Evolutionary conservation across 371 early-diverging fungal genomes (phyloP), one percentile per base, ranked within the genome.

Genomic region (Rhizoclosmatium hyalinum): DNA sequence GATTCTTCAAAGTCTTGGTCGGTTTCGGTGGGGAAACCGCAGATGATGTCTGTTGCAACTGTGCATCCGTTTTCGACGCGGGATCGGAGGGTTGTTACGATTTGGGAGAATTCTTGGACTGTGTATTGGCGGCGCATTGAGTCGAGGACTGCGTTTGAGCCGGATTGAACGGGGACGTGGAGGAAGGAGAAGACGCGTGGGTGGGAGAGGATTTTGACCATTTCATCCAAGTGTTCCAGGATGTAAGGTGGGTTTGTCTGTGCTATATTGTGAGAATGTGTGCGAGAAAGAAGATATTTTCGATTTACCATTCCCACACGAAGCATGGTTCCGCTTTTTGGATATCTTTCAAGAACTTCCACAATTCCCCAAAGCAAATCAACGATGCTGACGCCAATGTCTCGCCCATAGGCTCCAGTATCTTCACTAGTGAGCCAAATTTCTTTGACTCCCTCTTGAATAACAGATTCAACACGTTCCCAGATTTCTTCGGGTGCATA

Each of bases 381-480:
- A 1, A 81, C 78, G 54, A 88, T 80, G 44, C 74, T 67, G 32
- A 76, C 75, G 43, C 83, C 85, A 72, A 88, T 81, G 69, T 88
- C 88, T 14, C 68, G 61, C 10, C 88, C 88, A 60, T 87, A 88
- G 8, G 88, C 84, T 24, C 88, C 88, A 43, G 82, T 80, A 69
- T 88, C 88, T 68, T 88, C 88, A 43, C 80, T 79, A 14, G 88
- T 88, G 10, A 88, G 75, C 88, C 88, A 88, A 50, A 88, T 86
- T 72, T 88, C 88, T 44, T 79, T 71, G 12, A 88, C 87, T 55
- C 86, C 87, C 68, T 88, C 87, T 19, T 67, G 56, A 3, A 86
- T 62, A 3, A 88, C 87, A 0, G 73, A 21, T 3, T 76, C 64
- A 17, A 84, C 81, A 44, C 88, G 77, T 4, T 43, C 75, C 60